Percentiles rank a stretch among this genome's conserved stretches.
Conservation (phyloP, 257 asterid species). For the Asclepias syriaca region DNA sequence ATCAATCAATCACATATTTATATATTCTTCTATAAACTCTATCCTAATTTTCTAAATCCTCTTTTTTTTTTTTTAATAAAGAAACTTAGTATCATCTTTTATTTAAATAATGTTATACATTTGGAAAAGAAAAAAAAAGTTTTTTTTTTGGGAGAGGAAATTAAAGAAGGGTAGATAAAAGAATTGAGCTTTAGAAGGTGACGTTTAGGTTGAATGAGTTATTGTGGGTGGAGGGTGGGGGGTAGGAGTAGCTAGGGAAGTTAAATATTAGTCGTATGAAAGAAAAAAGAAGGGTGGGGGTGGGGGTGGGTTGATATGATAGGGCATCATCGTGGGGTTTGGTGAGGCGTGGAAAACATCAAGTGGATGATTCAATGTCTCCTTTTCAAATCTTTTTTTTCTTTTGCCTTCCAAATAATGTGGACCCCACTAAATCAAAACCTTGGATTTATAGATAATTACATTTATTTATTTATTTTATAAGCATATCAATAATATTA, state of each 20-base stretch:
- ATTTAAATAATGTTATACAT: too few species aligned
- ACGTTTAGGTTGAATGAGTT: neutral
- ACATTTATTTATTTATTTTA: too few species aligned
- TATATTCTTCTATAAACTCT: neutral
- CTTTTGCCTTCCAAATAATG: neutral
- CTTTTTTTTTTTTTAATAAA: too few species aligned
- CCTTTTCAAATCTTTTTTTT: neutral
- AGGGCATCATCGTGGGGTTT: neutral
- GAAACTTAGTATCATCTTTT: neutral
- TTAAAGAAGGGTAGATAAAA: neutral
- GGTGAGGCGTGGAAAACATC: constrained; percentile 17
- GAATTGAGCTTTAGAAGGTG: neutral
- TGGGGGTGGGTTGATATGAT: neutral
- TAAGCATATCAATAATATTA: too few species aligned
- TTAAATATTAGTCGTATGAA: neutral
- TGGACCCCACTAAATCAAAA: constrained; percentile 12
- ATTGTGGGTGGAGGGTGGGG: too few species aligned
- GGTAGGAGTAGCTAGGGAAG: too few species aligned
- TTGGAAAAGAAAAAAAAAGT: neutral
- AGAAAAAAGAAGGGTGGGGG: neutral
- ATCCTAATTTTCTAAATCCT: too few species aligned
- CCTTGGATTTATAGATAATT: constrained; percentile 2
- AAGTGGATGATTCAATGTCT: constrained; percentile 1
- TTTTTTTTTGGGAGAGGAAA: neutral
- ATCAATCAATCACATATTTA: neutral